A percentile compares a stretch with the other conserved stretches of the same genome.
These are phyloP conservation scores for Phylloporus rhodoxanthus DNA, from an alignment of 768 basidiomycete genomes.

Conservation along the genomic window DNA sequence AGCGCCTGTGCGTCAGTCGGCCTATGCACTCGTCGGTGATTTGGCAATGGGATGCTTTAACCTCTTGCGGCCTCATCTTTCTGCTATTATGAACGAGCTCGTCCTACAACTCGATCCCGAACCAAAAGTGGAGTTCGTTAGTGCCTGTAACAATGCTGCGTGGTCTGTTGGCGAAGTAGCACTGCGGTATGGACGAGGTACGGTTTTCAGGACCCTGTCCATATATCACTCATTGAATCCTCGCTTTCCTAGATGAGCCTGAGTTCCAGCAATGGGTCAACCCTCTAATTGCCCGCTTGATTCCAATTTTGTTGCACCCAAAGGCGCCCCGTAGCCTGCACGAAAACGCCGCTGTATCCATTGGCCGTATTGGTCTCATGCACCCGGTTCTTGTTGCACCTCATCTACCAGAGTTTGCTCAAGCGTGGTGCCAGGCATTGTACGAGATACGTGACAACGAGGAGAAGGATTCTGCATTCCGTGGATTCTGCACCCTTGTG, in stretches of 20 bases:
- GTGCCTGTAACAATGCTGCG: slow-evolving; percentile 97
- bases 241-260: slow-evolving; percentile 49
- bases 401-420: slow-evolving; percentile 83
- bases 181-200: slow-evolving; percentile 80
- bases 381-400: slow-evolving; percentile 87
- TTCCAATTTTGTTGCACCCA: slow-evolving; percentile 88
- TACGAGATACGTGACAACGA: slow-evolving; percentile 99
- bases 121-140: slow-evolving; percentile 89
- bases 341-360: slow-evolving; percentile 98
- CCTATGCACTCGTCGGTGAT: slow-evolving; percentile 97
- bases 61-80: slow-evolving; percentile 78
- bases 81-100: slow-evolving; percentile 85
- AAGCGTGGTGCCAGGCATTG: slow-evolving; percentile 94
- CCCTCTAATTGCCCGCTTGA: slow-evolving; percentile 78
- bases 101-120: slow-evolving; percentile 87
- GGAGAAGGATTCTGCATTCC: slow-evolving; percentile 98
- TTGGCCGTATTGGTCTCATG: slow-evolving; percentile 92
- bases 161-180: slow-evolving; percentile 99
- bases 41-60: slow-evolving; percentile 94
- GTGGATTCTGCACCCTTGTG: slow-evolving; percentile 93
- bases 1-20: slow-evolving; percentile 91
- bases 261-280: slow-evolving; percentile 93
- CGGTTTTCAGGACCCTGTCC: background rate
- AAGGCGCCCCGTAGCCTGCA: slow-evolving; percentile 91
- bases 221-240: slow-evolving; percentile 1